Percentiles rank a stretch among this genome's conserved stretches.
These are phyloP conservation scores for Plasmodium falciparum DNA, from an alignment of 169 alveolate species.

Conservation along the genomic window DNA sequence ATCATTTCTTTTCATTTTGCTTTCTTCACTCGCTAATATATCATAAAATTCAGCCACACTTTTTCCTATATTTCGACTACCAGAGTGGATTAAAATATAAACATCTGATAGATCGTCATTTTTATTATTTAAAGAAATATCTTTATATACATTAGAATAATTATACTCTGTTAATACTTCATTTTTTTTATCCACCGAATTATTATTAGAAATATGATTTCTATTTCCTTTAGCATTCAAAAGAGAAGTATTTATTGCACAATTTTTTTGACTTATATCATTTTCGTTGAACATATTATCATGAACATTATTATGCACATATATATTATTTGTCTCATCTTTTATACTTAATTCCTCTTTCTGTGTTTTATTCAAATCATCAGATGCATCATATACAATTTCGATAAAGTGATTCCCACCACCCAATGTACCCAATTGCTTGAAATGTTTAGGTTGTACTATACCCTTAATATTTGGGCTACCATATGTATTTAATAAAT, in stretches of 20 bases:
- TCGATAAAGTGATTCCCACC: constrained; percentile 88
- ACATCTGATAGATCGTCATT: constrained; percentile 67
- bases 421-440: constrained; percentile 85
- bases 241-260: neutral
- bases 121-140: neutral
- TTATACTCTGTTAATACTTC: neutral
- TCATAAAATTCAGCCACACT: constrained; percentile 85
- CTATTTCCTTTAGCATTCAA: too few relatives aligned
- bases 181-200: neutral
- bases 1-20: constrained; percentile 69
- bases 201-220: neutral
- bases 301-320: neutral
- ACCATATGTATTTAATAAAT: constrained; percentile 33
- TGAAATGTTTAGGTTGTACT: constrained; percentile 75
- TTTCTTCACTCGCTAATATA: constrained; percentile 76
- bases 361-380: neutral
- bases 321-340: too few relatives aligned
- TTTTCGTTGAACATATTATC: neutral
- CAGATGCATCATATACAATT: constrained; percentile 76
- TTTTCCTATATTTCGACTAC: constrained; percentile 85
- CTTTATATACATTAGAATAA: neutral
- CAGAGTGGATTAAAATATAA: constrained; percentile 86
- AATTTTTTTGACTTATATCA: neutral
- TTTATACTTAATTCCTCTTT: neutral
- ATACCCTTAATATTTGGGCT: constrained; percentile 37